A percentile compares a stretch with the other conserved stretches of the same genome.
Evolutionary conservation across 257 asterid species (phyloP).

Genomic region (Solanum raphanifolium): DNA sequence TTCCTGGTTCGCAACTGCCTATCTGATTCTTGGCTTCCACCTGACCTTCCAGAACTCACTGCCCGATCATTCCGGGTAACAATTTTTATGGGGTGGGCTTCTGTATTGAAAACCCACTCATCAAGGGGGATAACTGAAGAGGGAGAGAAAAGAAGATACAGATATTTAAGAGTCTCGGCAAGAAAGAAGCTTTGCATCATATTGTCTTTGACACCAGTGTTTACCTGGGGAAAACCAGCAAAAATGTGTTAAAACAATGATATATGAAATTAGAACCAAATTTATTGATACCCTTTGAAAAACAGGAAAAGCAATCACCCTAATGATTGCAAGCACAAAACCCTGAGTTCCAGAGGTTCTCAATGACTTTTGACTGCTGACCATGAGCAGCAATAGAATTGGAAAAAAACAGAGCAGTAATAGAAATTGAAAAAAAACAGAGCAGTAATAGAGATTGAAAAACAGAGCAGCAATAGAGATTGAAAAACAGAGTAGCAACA

Average conservation of each 20-base stretch:
- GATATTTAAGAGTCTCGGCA: conserved; percentile 92
- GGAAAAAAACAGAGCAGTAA: too few relatives aligned
- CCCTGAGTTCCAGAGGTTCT: not conserved
- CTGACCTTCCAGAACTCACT: conserved; percentile 15
- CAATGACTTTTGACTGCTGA: not conserved
- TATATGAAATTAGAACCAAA: not conserved
- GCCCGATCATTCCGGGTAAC: conserved; percentile 35
- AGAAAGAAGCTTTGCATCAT: conserved; percentile 99
- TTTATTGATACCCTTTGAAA: not conserved
- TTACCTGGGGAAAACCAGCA: conserved; percentile 49
- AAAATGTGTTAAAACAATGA: not conserved
- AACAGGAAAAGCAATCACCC: not conserved
- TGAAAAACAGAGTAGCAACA: too few relatives aligned
- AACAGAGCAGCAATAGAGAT: too few relatives aligned
- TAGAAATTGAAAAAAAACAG: too few relatives aligned
- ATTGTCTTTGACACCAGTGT: conserved; percentile 90
- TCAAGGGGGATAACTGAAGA: conserved; percentile 82
- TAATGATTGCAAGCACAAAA: not conserved
- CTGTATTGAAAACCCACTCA: conserved; percentile 99
- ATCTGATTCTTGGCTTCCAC: conserved; percentile 22
- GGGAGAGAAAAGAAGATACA: conserved; percentile 97
- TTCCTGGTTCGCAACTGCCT: conserved; percentile 60
- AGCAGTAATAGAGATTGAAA: too few relatives aligned
- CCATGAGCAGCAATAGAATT: not conserved
- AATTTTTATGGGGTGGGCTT: conserved; percentile 94